These are phyloP conservation scores for Leptographium lundbergii DNA, from an alignment of 2,329 filamentous ascomycete species.

Conservation along the genomic window DNA sequence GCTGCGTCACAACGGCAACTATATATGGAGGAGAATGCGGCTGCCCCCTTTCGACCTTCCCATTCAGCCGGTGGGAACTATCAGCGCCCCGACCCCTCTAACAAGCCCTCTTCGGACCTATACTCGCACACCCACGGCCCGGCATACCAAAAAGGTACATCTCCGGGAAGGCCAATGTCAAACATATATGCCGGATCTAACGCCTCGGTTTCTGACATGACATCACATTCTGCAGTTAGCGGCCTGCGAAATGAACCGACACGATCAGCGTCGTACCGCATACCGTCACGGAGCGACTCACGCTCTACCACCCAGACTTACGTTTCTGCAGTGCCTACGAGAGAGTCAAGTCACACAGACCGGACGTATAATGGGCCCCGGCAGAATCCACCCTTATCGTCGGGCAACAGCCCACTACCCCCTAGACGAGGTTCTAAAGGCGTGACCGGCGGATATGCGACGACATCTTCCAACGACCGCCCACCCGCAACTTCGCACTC, in stretches of 20 bases:
- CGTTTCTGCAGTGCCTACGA: conserved; percentile 46
- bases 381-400: conserved; percentile 35
- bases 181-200: conserved; percentile 17
- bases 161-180: conserved; percentile 19
- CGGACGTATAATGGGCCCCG: conserved; percentile 19
- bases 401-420: conserved; percentile 51
- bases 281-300: conserved; percentile 44
- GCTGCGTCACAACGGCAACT: neutral
- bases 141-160: conserved; percentile 7
- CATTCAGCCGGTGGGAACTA: neutral
- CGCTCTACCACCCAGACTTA: conserved; percentile 42
- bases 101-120: conserved; percentile 5
- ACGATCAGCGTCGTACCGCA: conserved; percentile 41
- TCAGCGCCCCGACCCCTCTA: conserved; percentile 6
- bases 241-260: conserved; percentile 44
- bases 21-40: conserved; percentile 6
- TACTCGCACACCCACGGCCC: conserved; percentile 9
- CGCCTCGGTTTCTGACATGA: conserved; percentile 20
- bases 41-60: conserved; percentile 12
- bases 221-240: conserved; percentile 8
- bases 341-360: conserved; percentile 44
- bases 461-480: conserved; percentile 18
- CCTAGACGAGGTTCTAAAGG: conserved; percentile 67
- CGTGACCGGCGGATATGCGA: conserved; percentile 43
- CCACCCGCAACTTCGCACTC: conserved; percentile 23